Evolutionary conservation across 768 basidiomycete species (phyloP), one percentile per base, ranked within the genome.

Genomic region (Rhizopogon roseolus): DNA sequence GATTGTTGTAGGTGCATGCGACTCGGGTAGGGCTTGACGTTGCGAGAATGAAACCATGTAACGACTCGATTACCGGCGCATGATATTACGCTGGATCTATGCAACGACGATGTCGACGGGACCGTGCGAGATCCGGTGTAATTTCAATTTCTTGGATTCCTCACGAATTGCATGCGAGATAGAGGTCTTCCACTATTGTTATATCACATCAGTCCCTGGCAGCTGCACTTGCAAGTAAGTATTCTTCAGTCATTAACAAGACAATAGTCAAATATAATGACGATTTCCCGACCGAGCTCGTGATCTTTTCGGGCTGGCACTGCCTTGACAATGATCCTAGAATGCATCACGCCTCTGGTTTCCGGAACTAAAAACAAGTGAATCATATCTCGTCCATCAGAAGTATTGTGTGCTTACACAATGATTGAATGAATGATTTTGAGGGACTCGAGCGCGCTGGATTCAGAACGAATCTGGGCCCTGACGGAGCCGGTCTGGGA

Each of bases 1-100:
- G 4, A 73, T 87, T 5, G 73, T 88, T 6, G 71, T 89, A 7
- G 85, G 86, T 5, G 78, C 85, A 13, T 78, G 80, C 45, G 85
- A 79, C 43, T 85, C 85, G 39, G 80, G 79, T 80, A 56, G 28
- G 28, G 19, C n/a, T 25, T 22, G 16, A 6, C 10, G 41, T 22
- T 7, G 11, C 43, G 9, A 19, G 28, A 6, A 36, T 41, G 16
- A n/a, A 50, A 14, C 32, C 6, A 27, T 6, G 3, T 41, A n/a
- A 50, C 4, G 40, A 11, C 6, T 36, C 7, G 0, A 14, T n/a
- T n/a, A 9, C 41, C 41, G 68, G 71, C 55, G 6, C 73, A 74
- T 48, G 75, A 77, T 41, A 74, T 77, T 38, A 68, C 71, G 1
- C 68, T 66, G 27, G 72, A 73, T 53, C 57, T 70, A 16, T 60